Base-by-base conservation (phyloP, 495 filamentous ascomycete species). In the Hapsidospora chrysogenum region DNA sequence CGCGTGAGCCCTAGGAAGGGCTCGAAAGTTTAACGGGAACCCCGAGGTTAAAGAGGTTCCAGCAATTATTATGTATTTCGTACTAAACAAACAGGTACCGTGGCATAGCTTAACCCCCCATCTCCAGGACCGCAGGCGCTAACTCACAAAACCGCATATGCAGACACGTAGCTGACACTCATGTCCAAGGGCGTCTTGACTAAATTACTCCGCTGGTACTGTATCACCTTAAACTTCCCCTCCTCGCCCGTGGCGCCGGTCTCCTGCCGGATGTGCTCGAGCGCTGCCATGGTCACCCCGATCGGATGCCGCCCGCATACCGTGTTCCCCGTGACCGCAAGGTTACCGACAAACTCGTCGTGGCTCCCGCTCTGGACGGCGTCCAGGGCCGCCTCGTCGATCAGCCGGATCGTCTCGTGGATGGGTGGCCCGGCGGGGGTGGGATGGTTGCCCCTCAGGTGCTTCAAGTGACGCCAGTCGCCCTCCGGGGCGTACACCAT, bases 291-390 rank as follows among this genome's bases (percentile, higher is more conserved):
- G 9, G 92, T 68, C 9, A 99, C 78, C 0, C 92, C 85, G 44
- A 99, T 96, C 0, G 89, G 89, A 64, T 99, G 92, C 28, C 85
- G 63, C 33, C 89, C 89, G 45, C 89, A 99, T 19, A 99, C 84
- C 1, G 89, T 95, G 45, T 99, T 99, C 22, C 69, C 73, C 0
- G 85, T 96, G 25, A 64, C 57, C 23, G 68, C 56, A 26, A 96
- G 54, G 16, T 68, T 67, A 3, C 75, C 62, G 21, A 80, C 58
- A 49, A 93, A 95, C 2, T 53, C 56, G 9, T 63, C 56, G 44
- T 92, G 74, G 9, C 54, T 64, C 2, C 89, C 86, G 2, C 68
- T 71, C 34, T 81, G 74, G 29, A 95, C 75, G 2, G 85, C 80
- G 32, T 73, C 66, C 68, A 99, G 95, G 27, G 82, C 78, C 37